Percentiles rank a stretch among this genome's conserved stretches.
Evolutionary conservation across 176 grass and related monocot species (phyloP).

Genomic region (maize (Zea mays)): DNA sequence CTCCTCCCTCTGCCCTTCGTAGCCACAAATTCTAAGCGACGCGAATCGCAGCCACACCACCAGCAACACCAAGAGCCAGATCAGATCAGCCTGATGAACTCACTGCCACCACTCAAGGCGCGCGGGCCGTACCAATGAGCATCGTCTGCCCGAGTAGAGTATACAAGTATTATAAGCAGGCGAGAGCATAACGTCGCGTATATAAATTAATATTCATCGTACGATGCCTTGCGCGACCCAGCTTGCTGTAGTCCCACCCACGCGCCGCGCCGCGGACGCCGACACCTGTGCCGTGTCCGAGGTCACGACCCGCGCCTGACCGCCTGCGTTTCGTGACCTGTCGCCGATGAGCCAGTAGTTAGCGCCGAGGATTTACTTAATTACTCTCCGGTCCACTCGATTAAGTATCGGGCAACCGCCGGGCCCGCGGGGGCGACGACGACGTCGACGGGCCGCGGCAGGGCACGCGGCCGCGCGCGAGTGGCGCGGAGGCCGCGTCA

Average conservation of each 20-base stretch:
- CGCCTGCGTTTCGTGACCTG: constrained; percentile 3
- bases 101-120: not conserved
- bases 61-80: not conserved
- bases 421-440: not conserved
- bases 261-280: not conserved
- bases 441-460: constrained; percentile 24
- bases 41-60: not conserved
- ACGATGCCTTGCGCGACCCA: constrained; percentile 22
- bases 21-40: not conserved
- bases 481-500: constrained; percentile 23
- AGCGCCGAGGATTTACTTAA: not conserved
- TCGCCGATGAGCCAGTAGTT: not conserved
- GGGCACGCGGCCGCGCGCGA: constrained; percentile 32
- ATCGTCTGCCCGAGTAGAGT: not conserved
- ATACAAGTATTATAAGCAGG: not conserved
- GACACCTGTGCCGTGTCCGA: constrained; percentile 19
- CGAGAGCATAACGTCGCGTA: not conserved
- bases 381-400: not conserved
- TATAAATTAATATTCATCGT: not conserved
- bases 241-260: not conserved
- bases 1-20: not conserved
- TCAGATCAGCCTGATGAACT: not conserved
- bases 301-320: not conserved
- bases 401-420: not conserved
- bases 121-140: not conserved